Evolutionary conservation across 345 rosid species (phyloP), one percentile per base, ranked within the genome.

Genomic region (Bretschneidera sinensis): DNA sequence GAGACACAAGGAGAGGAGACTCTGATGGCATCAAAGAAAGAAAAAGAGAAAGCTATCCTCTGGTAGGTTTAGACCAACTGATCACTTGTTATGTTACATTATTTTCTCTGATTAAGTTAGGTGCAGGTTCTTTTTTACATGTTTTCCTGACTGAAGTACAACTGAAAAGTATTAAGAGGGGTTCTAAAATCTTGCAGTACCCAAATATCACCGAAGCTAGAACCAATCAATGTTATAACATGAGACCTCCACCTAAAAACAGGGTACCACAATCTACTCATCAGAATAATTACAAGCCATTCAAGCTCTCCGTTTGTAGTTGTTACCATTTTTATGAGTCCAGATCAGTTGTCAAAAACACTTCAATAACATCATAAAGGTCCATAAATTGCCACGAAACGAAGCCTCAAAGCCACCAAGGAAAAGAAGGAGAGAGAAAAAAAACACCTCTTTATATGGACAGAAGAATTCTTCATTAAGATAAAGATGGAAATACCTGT

Each of bases 401-500:
- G 4, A 39, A 21, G 15, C 45, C 16, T 9, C 1, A 5, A 39
- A 39, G 11, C 1, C 45, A 11, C 10, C 15, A 14, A 39, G 16
- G 45, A 11, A 4, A 39, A 1, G 1, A 39, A 39, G 45, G 2
- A 5, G 33, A 28, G 8, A 28, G 16, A 60, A 23, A n/a, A n/a
- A 16, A 51, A 6, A 33, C n/a, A n/a, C n/a, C n/a, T n/a, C n/a
- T 34, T 28, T 11, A 57, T 17, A 62, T n/a, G 33, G 18, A 13
- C n/a, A 62, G 34, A 56, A 48, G 15, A 35, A 35, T 48, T 54
- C 19, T 49, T 24, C 20, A 20, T 11, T 18, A 25, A 24, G 28
- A 58, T 19, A 43, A 62, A 59, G 9, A 21, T 9, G 48, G 33
- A 57, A 22, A 18, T 51, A 88, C 96, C 92, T 73, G 89, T 72